Conservation (phyloP, 257 asterid genomes). For the Fraxinus excelsior region DNA sequence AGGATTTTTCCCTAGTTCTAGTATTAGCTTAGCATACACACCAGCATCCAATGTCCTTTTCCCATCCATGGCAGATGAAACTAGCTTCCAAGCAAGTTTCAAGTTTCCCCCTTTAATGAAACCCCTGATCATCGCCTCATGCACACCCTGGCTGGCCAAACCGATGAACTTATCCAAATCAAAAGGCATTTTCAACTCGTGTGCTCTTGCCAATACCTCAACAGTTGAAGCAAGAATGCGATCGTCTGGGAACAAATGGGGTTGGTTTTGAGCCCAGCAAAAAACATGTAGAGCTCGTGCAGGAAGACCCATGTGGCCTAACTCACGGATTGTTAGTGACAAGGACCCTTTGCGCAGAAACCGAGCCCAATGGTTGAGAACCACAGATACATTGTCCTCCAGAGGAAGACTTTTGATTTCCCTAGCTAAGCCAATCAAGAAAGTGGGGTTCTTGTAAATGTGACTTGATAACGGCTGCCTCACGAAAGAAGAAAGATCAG, state of each 20-base stretch:
- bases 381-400: conserved; percentile 54
- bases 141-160: conserved; percentile 60
- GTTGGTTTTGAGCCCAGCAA: conserved; percentile 73
- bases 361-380: conserved; percentile 58
- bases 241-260: conserved; percentile 78
- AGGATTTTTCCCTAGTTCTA: conserved; percentile 65
- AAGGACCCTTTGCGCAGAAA: conserved; percentile 81
- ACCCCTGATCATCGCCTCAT: conserved; percentile 75
- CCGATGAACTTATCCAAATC: conserved; percentile 49
- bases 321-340: conserved; percentile 69
- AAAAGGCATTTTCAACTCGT: conserved; percentile 66
- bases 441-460: conserved; percentile 71
- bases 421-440: conserved; percentile 76
- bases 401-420: conserved; percentile 60
- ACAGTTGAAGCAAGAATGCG: conserved; percentile 80
- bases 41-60: conserved; percentile 53
- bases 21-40: conserved; percentile 68
- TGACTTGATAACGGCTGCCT: conserved; percentile 60
- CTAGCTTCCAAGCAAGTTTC: conserved; percentile 64
- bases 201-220: conserved; percentile 70
- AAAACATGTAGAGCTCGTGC: conserved; percentile 66
- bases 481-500: conserved; percentile 27
- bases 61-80: conserved; percentile 50
- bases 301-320: conserved; percentile 80
- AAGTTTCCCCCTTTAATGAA: conserved; percentile 67